phyloP scores from a whole-genome alignment of 331 rosid genomes.

The Quercus phellos region DNA sequence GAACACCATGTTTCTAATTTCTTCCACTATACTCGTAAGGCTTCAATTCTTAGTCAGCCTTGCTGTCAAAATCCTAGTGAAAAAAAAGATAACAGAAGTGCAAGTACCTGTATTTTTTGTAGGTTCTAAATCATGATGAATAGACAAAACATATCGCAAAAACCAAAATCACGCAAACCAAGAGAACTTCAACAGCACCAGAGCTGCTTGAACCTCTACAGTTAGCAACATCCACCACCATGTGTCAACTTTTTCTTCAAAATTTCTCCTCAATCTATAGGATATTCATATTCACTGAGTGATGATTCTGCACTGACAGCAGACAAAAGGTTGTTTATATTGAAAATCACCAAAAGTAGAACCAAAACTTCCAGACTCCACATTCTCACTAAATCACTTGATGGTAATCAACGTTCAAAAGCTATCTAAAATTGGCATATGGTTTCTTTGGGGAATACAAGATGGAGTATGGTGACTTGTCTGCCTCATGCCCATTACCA shows the following conservation, averaged over 20 bases:
- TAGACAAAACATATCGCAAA: slow-evolving; percentile 21
- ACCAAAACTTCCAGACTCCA: slow-evolving; percentile 23
- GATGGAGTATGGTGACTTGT: slow-evolving; percentile 35
- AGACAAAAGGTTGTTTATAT: slow-evolving; percentile 3
- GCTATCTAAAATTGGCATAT: slow-evolving; percentile 18
- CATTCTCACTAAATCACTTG: slow-evolving; percentile 2
- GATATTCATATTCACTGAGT: slow-evolving; percentile 9
- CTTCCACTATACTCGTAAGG: slow-evolving; percentile 31
- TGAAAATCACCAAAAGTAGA: slow-evolving; percentile 15
- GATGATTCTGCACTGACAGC: slow-evolving; percentile 8
- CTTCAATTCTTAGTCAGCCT: slow-evolving; percentile 27
- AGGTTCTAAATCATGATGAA: slow-evolving; percentile 15
- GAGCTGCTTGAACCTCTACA: slow-evolving; percentile 11
- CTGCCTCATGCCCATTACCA: slow-evolving; percentile 37
- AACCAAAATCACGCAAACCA: slow-evolving; percentile 28
- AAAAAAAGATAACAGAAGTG: slow-evolving; percentile 6
- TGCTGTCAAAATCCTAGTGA: slow-evolving; percentile 27
- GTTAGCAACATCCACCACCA: slow-evolving; percentile 27
- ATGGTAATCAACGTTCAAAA: slow-evolving; percentile 1
- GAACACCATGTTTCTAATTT: slow-evolving; percentile 14
- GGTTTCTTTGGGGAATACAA: slow-evolving; percentile 52
- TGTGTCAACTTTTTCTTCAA: neutral
- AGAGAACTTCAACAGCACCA: slow-evolving; percentile 24
- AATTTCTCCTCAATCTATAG: slow-evolving; percentile 11
- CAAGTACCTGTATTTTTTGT: slow-evolving; percentile 26